Conservation (phyloP, 2,329 filamentous ascomycete genomes). For the Lecanicillium sp. region DNA sequence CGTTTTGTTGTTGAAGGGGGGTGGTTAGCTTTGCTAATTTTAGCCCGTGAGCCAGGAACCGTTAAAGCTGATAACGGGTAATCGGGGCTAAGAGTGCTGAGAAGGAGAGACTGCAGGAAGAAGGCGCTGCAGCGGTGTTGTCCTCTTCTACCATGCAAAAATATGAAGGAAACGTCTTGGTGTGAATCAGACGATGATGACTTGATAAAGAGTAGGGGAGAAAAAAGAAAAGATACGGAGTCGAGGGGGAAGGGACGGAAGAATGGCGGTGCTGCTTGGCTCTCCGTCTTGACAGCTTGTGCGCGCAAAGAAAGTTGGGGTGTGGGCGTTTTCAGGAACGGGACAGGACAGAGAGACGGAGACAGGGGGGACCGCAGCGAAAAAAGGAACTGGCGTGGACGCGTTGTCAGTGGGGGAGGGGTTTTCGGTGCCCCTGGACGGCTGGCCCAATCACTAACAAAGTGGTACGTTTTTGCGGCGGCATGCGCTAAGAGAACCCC, state of each 20-base stretch:
- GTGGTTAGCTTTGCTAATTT: neutral
- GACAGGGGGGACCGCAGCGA: neutral
- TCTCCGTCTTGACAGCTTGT: neutral
- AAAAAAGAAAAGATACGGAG: neutral
- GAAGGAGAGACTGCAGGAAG: too few relatives aligned
- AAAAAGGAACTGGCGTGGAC: neutral
- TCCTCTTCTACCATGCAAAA: too few relatives aligned
- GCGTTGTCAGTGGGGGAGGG: neutral
- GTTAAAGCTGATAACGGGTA: neutral
- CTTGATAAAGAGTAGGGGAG: neutral
- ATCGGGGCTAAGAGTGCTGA: neutral
- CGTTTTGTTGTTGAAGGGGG: neutral
- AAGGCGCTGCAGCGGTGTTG: too few relatives aligned
- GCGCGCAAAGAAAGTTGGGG: neutral
- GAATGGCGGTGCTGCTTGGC: neutral
- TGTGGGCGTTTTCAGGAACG: conserved; percentile 1
- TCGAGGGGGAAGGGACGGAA: neutral
- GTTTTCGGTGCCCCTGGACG: neutral
- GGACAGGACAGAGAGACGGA: neutral
- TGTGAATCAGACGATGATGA: neutral
- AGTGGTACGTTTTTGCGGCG: neutral
- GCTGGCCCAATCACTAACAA: too few relatives aligned
- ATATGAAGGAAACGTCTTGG: too few relatives aligned
- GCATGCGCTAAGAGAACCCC: too few relatives aligned
- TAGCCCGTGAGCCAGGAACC: neutral